Base-by-base conservation (phyloP, 2,329 filamentous ascomycete genomes). In the Colletotrichum camelliae region DNA sequence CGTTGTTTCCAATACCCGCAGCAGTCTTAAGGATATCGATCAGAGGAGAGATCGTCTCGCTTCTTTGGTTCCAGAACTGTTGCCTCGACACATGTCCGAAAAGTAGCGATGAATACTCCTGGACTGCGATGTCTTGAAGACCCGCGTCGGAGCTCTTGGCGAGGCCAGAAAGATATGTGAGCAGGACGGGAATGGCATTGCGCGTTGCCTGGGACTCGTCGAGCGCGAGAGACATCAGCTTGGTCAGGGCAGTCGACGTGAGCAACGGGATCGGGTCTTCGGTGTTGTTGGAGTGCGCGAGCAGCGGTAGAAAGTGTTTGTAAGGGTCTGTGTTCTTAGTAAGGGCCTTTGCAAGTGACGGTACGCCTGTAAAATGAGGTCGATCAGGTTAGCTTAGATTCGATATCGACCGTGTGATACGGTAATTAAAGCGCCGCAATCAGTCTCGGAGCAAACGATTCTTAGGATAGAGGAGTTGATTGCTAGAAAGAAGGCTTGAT, bases 121-220 rank as follows among this genome's bases (percentile, higher is more conserved):
- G 95, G 15, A 98, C 96, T 31, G 96, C 96, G 82, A 98, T 98
- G 82, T 99, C 97, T 85, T 99, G 97, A 72, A 98, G 90, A 52
- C 95, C 95, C 71, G 95, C 94, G 85, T 99, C 97, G 57, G 94
- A 91, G 82, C 93, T 95, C 88, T 96, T 96, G 74, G 94, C 93
- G 72, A 98, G 89, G 69, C 93, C 92, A 9, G 96, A 94, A 35
- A 98, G 91, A 85, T 98, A 98, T 81, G 91, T 93, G 85, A 97
- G 95, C 66, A 98, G 90, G 81, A 95, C 89, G 21, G 95, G 94
- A 60, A 98, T 91, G 24, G 96, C 95, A 76, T 94, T 90, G 69
- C 93, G 89, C 71, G 96, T 94, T 70, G 95, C 91, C 67, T 84
- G 78, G 16, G 91, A 91, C 78, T 90, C 90, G 82, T 93, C 90